A percentile compares a stretch with the other conserved stretches of the same genome.
These are phyloP conservation scores for Rubroshorea leprosula DNA, from an alignment of 345 rosid species.

Conservation along the genomic window DNA sequence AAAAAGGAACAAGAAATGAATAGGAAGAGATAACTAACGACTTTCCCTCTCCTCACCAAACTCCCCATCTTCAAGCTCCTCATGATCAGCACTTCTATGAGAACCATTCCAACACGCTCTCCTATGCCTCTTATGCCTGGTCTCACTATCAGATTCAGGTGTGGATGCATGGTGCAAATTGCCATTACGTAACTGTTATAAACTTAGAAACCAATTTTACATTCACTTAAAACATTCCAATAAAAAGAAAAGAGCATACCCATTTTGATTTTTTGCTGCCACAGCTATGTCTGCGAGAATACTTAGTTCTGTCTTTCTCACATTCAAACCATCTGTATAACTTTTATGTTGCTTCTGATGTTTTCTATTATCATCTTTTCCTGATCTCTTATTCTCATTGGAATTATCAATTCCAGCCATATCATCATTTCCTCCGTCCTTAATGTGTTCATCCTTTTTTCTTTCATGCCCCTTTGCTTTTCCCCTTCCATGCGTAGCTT, in stretches of 20 bases:
- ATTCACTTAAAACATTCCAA: not conserved
- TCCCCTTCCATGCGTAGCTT: conserved; percentile 58
- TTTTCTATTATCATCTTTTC: conserved; percentile 50
- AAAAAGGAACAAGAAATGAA: conserved; percentile 1
- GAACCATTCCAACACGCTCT: conserved; percentile 52
- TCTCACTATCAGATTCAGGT: conserved; percentile 62
- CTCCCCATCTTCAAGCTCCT: conserved; percentile 92
- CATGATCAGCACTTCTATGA: conserved; percentile 42
- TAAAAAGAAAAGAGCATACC: conserved; percentile 35
- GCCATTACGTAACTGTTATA: not conserved
- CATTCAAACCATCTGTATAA: conserved; percentile 33
- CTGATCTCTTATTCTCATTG: conserved; percentile 49
- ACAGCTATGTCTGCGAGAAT: conserved; percentile 42
- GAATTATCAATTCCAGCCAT: conserved; percentile 28
- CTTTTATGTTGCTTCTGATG: conserved; percentile 52
- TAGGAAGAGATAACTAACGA: conserved; percentile 18
- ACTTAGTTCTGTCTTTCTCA: conserved; percentile 47
- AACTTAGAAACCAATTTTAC: too few species aligned
- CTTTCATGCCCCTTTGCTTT: conserved; percentile 57
- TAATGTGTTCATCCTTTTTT: conserved; percentile 45
- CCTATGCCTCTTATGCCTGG: conserved; percentile 58
- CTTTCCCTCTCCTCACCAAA: conserved; percentile 46
- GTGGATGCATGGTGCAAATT: conserved; percentile 49
- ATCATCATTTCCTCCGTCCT: conserved; percentile 36
- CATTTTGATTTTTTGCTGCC: conserved; percentile 58